These are phyloP conservation scores for Boletus mariae DNA, from an alignment of 1,284 basidiomycete genomes.

Conservation along the genomic window DNA sequence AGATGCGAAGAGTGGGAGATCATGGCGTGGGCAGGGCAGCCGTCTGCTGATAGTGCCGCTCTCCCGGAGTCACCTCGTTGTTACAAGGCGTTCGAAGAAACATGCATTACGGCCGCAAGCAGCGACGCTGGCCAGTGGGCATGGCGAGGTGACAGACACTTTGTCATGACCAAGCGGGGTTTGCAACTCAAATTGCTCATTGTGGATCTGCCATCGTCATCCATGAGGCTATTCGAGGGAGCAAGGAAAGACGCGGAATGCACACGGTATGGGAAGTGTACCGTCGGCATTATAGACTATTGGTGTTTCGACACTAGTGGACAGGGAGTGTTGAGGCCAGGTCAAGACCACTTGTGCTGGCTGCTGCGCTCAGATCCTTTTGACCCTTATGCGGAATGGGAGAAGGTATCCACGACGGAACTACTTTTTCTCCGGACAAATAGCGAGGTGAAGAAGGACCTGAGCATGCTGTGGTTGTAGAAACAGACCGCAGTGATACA, in stretches of 20 bases:
- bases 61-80: conserved; percentile 30
- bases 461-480: conserved; percentile 27
- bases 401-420: conserved; percentile 27
- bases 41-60: conserved; percentile 28
- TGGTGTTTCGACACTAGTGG: conserved; percentile 33
- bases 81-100: conserved; percentile 19
- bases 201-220: conserved; percentile 21
- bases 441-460: conserved; percentile 15
- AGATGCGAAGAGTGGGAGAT: conserved; percentile 33
- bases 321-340: conserved; percentile 19
- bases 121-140: neutral
- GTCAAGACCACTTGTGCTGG: conserved; percentile 30
- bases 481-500: no score
- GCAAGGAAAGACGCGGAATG: conserved; percentile 13
- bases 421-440: conserved; percentile 25
- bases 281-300: conserved; percentile 31
- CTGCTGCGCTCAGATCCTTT: conserved; percentile 29
- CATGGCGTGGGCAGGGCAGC: conserved; percentile 30
- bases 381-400: conserved; percentile 28
- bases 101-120: neutral
- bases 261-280: conserved; percentile 19
- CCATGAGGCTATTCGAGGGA: conserved; percentile 20
- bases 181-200: conserved; percentile 28
- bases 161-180: conserved; percentile 33
- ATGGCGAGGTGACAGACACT: conserved; percentile 30